Conservation (phyloP, 1,284 basidiomycete genomes). For the Austroboletus niveus region DNA sequence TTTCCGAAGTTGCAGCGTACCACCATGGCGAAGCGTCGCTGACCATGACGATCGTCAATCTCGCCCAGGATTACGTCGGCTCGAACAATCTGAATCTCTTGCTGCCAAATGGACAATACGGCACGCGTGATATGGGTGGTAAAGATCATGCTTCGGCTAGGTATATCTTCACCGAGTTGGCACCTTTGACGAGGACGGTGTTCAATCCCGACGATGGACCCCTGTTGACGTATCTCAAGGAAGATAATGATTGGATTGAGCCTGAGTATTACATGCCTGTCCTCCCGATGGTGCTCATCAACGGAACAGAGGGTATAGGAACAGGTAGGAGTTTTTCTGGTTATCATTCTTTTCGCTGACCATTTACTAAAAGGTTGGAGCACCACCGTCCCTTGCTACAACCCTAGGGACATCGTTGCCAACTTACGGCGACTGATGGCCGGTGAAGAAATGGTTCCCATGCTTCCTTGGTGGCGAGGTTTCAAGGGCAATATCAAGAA, state of each 20-base stretch:
- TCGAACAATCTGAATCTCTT: constrained; percentile 96
- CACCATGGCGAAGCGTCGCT: constrained; percentile 95
- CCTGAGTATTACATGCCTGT: constrained; percentile 95
- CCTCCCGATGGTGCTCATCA: constrained; percentile 87
- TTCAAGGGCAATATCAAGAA: constrained; percentile 89
- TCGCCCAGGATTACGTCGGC: constrained; percentile 95
- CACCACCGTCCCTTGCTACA: constrained; percentile 91
- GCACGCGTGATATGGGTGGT: constrained; percentile 87
- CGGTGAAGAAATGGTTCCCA: constrained; percentile 80
- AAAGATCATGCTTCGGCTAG: constrained; percentile 96
- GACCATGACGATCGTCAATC: constrained; percentile 86
- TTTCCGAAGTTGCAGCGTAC: constrained; percentile 92
- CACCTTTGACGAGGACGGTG: constrained; percentile 74
- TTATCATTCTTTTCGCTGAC: constrained; percentile 2
- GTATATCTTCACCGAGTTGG: constrained; percentile 93
- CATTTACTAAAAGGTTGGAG: constrained; percentile 77
- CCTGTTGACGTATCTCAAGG: constrained; percentile 80
- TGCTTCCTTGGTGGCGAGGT: constrained; percentile 98
- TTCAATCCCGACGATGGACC: constrained; percentile 88
- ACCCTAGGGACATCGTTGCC: constrained; percentile 86
- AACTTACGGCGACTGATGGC: constrained; percentile 89
- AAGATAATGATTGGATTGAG: constrained; percentile 89
- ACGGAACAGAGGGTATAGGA: constrained; percentile 97
- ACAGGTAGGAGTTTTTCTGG: constrained; percentile 59
- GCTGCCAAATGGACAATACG: constrained; percentile 92